Base-by-base conservation (phyloP, 495 filamentous ascomycete species). In the Trichoderma asperelloides region DNA sequence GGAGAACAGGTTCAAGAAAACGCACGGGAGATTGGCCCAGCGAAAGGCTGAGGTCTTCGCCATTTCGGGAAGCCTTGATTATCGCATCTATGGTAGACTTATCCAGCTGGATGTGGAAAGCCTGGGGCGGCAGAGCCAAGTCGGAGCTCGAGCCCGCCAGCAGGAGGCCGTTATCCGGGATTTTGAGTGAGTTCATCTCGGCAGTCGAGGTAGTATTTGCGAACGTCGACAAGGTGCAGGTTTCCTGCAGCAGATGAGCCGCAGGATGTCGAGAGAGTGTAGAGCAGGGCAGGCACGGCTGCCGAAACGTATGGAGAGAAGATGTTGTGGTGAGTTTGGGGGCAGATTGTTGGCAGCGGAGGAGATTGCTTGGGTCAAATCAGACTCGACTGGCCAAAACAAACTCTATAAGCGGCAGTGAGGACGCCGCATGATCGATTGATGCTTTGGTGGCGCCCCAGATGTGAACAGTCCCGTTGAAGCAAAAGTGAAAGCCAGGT, bases 21-120 rank as follows among this genome's bases (percentile, higher is more conserved):
- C 85, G 81, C 83, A 88, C 86, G 3, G 85, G 82, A 71, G 70
- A 21, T 30, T 27, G 11, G n/a, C 55, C 55, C 55, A 60, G 27
- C 55, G 55, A 28, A 28, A 60, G 55, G 55, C 55, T 23, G 23
- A 60, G 23, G 12, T 60, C 55, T 25, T 60, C 55, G 55, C 55
- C 55, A 18, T 30, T 60, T 23, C 55, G 55, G 27, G 55, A 60
- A 27, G 55, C 15, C 23, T 85, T 82, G 67, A 92, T 87, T 76
- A 93, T 84, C 39, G 91, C 86, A 71, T 90, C 85, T 68, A 92
- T 84, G 40, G 87, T 81, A 67, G 76, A 83, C 75, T 90, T 84
- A 68, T 80, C 84, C 67, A 93, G 75, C 30, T 84, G 85, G 67
- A 93, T 75, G 68, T 87, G 87, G 78, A 93, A 86, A 8, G 80